Evolutionary conservation across 2,329 filamentous ascomycete genomes (phyloP), one percentile per base, ranked within the genome.

Genomic region (Xenosphaeropsis pyriputrescens): DNA sequence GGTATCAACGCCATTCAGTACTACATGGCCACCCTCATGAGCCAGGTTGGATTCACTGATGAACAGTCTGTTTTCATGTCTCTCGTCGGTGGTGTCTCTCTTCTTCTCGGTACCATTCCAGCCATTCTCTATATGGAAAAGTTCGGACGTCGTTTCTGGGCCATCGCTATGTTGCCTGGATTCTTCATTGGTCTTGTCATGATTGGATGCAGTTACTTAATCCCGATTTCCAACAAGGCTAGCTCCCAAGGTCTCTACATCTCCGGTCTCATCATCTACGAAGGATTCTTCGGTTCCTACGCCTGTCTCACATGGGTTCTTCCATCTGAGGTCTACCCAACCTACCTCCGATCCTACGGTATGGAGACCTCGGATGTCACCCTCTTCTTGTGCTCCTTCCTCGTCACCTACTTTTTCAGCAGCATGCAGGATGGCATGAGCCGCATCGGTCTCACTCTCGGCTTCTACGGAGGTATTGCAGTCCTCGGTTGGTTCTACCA

Each of bases 351-450:
- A 36, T 72, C 67, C 9, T 84, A 84, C 55, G 79, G 79, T 42
- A 84, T 85, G 79, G 79, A 76, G 4, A 77, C 71, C 0, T 78
- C 75, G 0, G 74, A 77, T 34, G 75, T 70, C 2, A 72, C 75
- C 43, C 63, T 84, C 5, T 85, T 83, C 68, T 64, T 84, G 16
- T 73, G 70, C 37, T 79, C 75, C 2, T 84, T 83, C 60, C 66
- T 82, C 47, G 76, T 84, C 37, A 84, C 79, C 8, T 84, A 83
- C 64, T 83, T 83, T 64, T 85, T 84, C 58, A 67, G 68, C 0
- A 64, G 65, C 8, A 85, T 84, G 79, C 72, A 79, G 54, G 54
- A 68, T 0, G 69, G 72, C n/a, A 79, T 85, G 68, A 70, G 65
- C 6, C 63, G 59, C 26, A 81, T 75, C 1, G 79, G 79, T 8